These are phyloP conservation scores for Cubamyces sp. DNA, from an alignment of 768 basidiomycete species.

Conservation along the genomic window DNA sequence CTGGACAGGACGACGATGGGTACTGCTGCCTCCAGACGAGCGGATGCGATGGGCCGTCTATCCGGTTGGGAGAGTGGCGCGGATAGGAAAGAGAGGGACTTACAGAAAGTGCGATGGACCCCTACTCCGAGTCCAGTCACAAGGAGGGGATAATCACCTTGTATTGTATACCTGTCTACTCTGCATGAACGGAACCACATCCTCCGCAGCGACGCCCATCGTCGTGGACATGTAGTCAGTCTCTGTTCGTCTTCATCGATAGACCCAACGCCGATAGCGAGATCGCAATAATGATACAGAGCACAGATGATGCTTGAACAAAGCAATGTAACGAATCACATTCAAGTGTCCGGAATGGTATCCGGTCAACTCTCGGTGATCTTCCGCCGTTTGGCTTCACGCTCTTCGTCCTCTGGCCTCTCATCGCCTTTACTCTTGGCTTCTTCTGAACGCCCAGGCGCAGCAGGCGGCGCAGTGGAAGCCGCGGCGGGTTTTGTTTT, in stretches of 20 bases:
- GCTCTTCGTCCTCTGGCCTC: constrained; percentile 31
- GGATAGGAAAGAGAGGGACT: constrained; percentile 54
- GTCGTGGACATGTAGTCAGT: no score
- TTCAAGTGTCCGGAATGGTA: not conserved
- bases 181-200: no score
- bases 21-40: constrained; percentile 61
- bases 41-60: constrained; percentile 65
- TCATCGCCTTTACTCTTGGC: constrained; percentile 15
- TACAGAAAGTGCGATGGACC: constrained; percentile 76
- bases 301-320: not conserved
- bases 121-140: constrained; percentile 63
- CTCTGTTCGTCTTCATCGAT: not conserved
- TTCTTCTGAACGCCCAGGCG: constrained; percentile 22
- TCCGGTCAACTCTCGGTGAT: constrained; percentile 39
- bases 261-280: not conserved
- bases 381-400: constrained; percentile 64
- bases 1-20: constrained; percentile 74
- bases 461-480: constrained; percentile 6
- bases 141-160: constrained; percentile 34
- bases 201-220: no score
- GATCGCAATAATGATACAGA: constrained; percentile 11
- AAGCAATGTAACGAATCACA: not conserved
- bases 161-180: no score
- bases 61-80: constrained; percentile 57
- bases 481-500: constrained; percentile 48